Evolutionary conservation across 164 flowering plant genomes (phyloP).

Genomic region (Aristolochia californica): DNA sequence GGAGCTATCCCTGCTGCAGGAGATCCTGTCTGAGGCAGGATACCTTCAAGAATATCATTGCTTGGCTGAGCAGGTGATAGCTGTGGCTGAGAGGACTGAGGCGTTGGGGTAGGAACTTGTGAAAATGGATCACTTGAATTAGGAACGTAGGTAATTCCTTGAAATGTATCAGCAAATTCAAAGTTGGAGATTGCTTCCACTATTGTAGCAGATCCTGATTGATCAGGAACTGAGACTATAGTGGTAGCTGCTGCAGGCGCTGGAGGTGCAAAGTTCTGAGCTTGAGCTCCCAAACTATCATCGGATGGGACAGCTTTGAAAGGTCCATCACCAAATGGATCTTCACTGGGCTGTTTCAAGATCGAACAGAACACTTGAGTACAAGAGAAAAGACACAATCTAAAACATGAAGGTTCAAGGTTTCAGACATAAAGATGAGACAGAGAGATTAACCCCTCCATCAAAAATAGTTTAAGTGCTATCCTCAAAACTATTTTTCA

Average conservation of each 20-base stretch:
- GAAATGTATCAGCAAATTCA: constrained; percentile 37
- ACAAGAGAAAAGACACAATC: neutral
- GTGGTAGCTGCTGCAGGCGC: constrained; percentile 18
- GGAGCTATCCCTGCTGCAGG: neutral
- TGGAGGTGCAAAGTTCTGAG: constrained; percentile 26
- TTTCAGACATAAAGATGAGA: too few species aligned
- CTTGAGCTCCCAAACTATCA: constrained; percentile 19
- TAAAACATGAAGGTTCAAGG: neutral
- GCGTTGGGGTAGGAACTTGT: constrained; percentile 21
- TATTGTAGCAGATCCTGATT: constrained; percentile 14
- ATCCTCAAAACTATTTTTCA: too few species aligned
- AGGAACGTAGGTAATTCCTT: constrained; percentile 29
- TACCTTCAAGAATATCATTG: constrained; percentile 3
- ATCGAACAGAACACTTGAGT: neutral
- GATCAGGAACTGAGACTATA: constrained; percentile 21
- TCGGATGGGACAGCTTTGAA: constrained; percentile 67
- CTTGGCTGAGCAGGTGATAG: constrained; percentile 31
- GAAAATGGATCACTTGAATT: constrained; percentile 14
- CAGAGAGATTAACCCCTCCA: too few species aligned
- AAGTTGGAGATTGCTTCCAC: constrained; percentile 21
- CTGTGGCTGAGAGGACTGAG: constrained; percentile 34
- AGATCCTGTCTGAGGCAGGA: constrained; percentile 17
- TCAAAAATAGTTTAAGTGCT: too few species aligned
- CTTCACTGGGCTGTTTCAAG: constrained; percentile 54
- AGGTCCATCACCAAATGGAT: constrained; percentile 93